Conservation (phyloP, 306 rosid genomes). For the Cucumis melo region DNA sequence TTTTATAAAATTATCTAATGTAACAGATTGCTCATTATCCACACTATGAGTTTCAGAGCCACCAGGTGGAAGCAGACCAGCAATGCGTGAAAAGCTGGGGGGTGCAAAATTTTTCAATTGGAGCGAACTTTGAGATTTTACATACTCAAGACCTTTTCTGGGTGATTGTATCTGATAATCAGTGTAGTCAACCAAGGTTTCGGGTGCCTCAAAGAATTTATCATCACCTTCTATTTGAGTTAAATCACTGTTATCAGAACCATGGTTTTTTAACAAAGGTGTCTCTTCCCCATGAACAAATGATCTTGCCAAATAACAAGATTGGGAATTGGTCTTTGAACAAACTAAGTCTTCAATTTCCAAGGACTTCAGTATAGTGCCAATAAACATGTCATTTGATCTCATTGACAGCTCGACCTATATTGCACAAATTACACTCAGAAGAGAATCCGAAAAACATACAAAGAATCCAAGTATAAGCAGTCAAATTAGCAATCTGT, state of each 20-base stretch:
- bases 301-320: constrained; percentile 84
- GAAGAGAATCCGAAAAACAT: constrained; percentile 10
- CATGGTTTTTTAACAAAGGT: constrained; percentile 19
- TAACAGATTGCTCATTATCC: constrained; percentile 34
- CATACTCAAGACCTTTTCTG: constrained; percentile 16
- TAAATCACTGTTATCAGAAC: constrained; percentile 23
- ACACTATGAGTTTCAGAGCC: constrained; percentile 18
- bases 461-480: neutral
- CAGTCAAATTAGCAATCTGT: constrained; percentile 1
- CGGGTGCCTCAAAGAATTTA: constrained; percentile 81
- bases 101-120: constrained; percentile 21
- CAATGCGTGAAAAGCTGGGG: constrained; percentile 53
- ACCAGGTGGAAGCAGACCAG: constrained; percentile 68
- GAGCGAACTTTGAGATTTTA: constrained; percentile 15
- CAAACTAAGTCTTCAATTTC: constrained; percentile 89
- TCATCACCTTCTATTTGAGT: constrained; percentile 51
- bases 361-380: constrained; percentile 83
- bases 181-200: constrained; percentile 49
- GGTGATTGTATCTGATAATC: constrained; percentile 40
- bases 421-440: constrained; percentile 14
- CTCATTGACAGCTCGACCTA: constrained; percentile 88
- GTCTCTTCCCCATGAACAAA: constrained; percentile 44
- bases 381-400: constrained; percentile 61
- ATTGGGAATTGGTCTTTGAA: constrained; percentile 27
- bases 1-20: constrained; percentile 71